phyloP scores from a whole-genome alignment of 2,329 filamentous ascomycete species.

The Colletotrichum sp. region DNA sequence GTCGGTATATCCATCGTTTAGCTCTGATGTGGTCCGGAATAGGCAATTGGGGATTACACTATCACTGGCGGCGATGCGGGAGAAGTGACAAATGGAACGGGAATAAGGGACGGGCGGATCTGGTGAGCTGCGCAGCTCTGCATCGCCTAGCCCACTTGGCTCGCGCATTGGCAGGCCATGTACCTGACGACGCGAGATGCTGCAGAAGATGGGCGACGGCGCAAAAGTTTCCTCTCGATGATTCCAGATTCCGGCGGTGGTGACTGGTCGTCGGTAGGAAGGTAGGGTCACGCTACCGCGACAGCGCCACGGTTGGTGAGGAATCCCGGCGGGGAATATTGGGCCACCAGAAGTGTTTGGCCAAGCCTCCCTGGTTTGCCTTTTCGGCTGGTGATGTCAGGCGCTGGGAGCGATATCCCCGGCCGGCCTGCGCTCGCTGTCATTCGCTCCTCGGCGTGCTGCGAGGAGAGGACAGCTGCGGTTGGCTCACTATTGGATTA shows the following conservation, averaged over 20 bases:
- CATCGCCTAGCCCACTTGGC: neutral
- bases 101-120: neutral
- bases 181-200: neutral
- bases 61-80: neutral
- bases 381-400: conserved; percentile 10
- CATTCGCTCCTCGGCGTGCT: neutral
- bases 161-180: neutral
- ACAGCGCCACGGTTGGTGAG: conserved; percentile 4
- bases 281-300: conserved; percentile 1
- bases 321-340: neutral
- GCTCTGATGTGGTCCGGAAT: neutral
- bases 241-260: neutral
- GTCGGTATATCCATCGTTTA: neutral
- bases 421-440: neutral
- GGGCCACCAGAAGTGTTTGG: neutral
- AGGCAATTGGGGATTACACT: neutral
- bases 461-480: neutral
- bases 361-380: neutral
- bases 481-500: neutral
- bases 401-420: neutral
- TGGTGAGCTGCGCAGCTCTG: neutral
- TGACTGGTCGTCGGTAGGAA: neutral
- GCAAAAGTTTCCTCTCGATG: neutral
- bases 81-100: neutral
- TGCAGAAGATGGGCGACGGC: neutral